A percentile compares a stretch with the other conserved stretches of the same genome.
Evolutionary conservation across 768 basidiomycete genomes (phyloP).

Genomic region (Terana coerulea): DNA sequence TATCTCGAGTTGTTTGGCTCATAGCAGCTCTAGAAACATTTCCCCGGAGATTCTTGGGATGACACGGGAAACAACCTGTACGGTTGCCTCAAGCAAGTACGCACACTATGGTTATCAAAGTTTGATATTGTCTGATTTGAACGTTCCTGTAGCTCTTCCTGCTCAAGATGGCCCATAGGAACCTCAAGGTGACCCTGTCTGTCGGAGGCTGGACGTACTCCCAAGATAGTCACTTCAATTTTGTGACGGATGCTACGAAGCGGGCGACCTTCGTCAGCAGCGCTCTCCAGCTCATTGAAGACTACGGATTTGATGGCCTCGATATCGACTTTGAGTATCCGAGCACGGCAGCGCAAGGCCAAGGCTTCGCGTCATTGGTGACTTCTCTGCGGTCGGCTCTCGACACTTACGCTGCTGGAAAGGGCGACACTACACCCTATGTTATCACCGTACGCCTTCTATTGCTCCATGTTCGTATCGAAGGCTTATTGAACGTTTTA

Average conservation of each 20-base stretch:
- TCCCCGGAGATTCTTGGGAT: slow-evolving; percentile 67
- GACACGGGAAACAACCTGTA: slow-evolving; percentile 78
- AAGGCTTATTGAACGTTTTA: not conserved
- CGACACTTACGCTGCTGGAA: slow-evolving; percentile 48
- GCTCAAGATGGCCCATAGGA: slow-evolving; percentile 53
- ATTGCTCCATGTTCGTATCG: not conserved
- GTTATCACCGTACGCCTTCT: slow-evolving; percentile 41
- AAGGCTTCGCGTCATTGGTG: slow-evolving; percentile 63
- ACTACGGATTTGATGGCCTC: slow-evolving; percentile 81
- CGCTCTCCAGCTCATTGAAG: slow-evolving; percentile 61
- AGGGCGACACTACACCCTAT: slow-evolving; percentile 61
- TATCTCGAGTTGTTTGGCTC: not conserved
- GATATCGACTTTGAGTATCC: slow-evolving; percentile 84
- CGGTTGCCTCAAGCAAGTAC: slow-evolving; percentile 75
- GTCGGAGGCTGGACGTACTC: slow-evolving; percentile 71
- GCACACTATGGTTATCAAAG: not conserved
- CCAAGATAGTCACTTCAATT: slow-evolving; percentile 62
- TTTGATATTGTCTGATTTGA: not conserved
- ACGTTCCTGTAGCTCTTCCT: slow-evolving; percentile 35
- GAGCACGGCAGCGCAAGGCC: slow-evolving; percentile 49
- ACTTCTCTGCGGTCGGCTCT: slow-evolving; percentile 62
- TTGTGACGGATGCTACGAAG: slow-evolving; percentile 47
- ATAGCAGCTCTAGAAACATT: slow-evolving; percentile 57
- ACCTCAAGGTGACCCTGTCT: slow-evolving; percentile 49
- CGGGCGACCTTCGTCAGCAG: slow-evolving; percentile 56